A percentile compares a stretch with the other conserved stretches of the same genome.
Conservation (phyloP, 139 green algal genomes). For the Dunaliella primolecta region DNA sequence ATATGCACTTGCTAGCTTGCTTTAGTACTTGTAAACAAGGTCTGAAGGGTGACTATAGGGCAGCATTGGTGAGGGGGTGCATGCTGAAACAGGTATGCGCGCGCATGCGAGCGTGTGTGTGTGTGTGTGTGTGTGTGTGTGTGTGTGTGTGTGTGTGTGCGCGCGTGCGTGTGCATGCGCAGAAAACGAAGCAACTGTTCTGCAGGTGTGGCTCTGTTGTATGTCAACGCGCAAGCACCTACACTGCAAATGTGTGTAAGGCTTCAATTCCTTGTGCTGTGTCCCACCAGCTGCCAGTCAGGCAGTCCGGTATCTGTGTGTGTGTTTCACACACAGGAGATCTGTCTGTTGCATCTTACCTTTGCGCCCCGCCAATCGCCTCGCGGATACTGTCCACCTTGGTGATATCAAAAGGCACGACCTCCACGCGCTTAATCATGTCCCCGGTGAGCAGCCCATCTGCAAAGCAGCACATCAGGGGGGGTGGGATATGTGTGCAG, state of each 20-base stretch:
- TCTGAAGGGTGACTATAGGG: too few relatives aligned
- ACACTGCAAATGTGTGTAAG: neutral
- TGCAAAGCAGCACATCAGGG: neutral
- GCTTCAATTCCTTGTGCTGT: neutral
- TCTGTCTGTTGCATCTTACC: neutral
- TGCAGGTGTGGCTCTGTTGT: too few relatives aligned
- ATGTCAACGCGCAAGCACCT: neutral
- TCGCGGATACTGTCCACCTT: slow-evolving; percentile 49
- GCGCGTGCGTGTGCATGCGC: neutral
- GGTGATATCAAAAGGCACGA: slow-evolving; percentile 69
- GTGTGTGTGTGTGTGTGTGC: neutral
- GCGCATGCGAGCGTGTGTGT: too few relatives aligned
- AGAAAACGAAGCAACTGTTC: too few relatives aligned
- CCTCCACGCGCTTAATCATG: slow-evolving; percentile 36
- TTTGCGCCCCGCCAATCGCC: slow-evolving; percentile 50
- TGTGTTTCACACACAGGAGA: neutral
- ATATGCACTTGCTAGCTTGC: too few relatives aligned
- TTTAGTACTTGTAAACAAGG: too few relatives aligned
- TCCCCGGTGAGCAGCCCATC: slow-evolving; percentile 52
- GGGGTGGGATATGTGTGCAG: neutral
- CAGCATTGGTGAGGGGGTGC: too few relatives aligned
- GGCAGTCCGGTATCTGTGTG: neutral
- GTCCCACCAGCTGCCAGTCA: too few relatives aligned
- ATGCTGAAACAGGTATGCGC: too few relatives aligned
- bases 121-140: too few relatives aligned